phyloP scores from a whole-genome alignment of 345 rosid genomes.

The Sonneratia caseolaris region DNA sequence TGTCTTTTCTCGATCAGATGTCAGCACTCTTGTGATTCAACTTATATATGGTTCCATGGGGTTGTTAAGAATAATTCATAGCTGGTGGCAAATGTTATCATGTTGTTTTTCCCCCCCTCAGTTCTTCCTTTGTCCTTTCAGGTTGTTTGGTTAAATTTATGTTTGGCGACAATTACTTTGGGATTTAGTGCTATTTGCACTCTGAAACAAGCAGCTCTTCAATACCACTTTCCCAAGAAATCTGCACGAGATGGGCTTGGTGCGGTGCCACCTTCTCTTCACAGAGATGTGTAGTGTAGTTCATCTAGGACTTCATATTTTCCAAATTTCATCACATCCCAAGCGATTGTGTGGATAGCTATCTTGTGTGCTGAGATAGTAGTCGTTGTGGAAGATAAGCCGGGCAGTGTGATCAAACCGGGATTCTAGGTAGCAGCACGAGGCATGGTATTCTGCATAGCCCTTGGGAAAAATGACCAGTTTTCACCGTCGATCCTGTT shows the following conservation, averaged over 20 bases:
- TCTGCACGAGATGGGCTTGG: background rate
- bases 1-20: constrained; percentile 5
- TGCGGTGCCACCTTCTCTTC: background rate
- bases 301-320: no score
- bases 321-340: no score
- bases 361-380: no score
- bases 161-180: background rate
- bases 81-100: constrained; percentile 15
- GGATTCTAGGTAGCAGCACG: no score
- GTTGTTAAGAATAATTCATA: constrained; percentile 34
- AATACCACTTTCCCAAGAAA: background rate
- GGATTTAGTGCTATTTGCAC: background rate
- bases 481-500: no score
- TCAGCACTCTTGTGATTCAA: constrained; percentile 5
- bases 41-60: constrained; percentile 19
- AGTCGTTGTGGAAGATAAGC: no score
- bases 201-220: background rate
- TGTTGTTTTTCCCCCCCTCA: background rate
- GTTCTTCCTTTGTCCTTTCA: background rate
- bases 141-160: background rate
- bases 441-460: no score
- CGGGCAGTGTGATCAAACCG: no score
- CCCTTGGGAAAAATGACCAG: no score
- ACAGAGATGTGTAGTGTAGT: no score
- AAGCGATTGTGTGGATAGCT: no score